Percentiles rank a stretch among this genome's conserved stretches.
These are phyloP conservation scores for Talaromyces pinophilus DNA, from an alignment of 2,329 filamentous ascomycete species.

Conservation along the genomic window DNA sequence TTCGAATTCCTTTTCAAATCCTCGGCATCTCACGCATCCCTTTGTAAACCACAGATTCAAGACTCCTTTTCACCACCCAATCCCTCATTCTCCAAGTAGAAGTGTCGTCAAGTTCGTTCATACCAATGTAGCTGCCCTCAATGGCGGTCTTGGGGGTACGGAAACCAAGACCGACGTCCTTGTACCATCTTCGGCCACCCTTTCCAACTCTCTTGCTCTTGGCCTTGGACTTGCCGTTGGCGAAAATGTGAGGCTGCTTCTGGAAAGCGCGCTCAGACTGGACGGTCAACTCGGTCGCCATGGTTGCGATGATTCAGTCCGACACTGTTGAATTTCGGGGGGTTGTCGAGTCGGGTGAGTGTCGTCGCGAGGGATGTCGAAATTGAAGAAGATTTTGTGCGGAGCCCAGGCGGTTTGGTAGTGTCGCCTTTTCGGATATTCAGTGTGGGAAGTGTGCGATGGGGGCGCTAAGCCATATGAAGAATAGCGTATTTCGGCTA, in stretches of 20 bases:
- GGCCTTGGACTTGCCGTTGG: constrained; percentile 90
- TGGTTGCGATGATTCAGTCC: constrained; percentile 62
- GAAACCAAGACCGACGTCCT: constrained; percentile 99
- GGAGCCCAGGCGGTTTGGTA: constrained; percentile 30
- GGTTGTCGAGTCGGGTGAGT: constrained; percentile 29
- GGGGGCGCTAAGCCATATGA: constrained; percentile 33
- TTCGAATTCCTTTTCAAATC: not conserved
- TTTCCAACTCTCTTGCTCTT: constrained; percentile 80
- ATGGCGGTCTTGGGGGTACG: constrained; percentile 97
- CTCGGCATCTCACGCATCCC: not conserved
- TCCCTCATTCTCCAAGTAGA: not conserved
- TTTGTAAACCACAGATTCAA: constrained; percentile 13
- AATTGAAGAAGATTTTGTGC: constrained; percentile 44
- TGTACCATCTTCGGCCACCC: constrained; percentile 90
- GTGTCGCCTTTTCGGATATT: constrained; percentile 34
- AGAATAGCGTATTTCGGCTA: constrained; percentile 41
- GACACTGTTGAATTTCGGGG: constrained; percentile 35
- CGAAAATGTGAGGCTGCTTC: constrained; percentile 99
- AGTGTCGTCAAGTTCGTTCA: constrained; percentile 47
- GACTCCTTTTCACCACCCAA: constrained; percentile 2
- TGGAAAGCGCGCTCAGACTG: constrained; percentile 99
- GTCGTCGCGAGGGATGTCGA: constrained; percentile 36
- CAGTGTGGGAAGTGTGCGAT: constrained; percentile 42
- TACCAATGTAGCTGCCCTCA: constrained; percentile 99
- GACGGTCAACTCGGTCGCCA: constrained; percentile 98